Evolutionary conservation across 768 basidiomycete genomes (phyloP).

Genomic region (Cystofilobasidium capitatum): DNA sequence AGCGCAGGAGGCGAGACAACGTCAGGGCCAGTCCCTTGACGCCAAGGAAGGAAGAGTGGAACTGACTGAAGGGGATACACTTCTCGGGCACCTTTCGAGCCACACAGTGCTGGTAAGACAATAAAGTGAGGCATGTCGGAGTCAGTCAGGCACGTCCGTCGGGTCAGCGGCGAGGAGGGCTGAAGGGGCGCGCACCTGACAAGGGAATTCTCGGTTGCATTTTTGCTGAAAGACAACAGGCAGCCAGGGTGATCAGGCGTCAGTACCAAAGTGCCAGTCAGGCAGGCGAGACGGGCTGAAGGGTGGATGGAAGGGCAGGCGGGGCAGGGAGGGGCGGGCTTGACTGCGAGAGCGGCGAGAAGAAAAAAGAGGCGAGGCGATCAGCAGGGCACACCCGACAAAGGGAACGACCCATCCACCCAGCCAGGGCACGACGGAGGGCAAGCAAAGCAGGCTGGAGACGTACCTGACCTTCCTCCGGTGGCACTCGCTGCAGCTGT

Average conservation of each 20-base stretch:
- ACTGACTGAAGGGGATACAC: slow-evolving; percentile 26
- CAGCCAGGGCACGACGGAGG: not conserved
- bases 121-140: not conserved
- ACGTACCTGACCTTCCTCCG: slow-evolving; percentile 8
- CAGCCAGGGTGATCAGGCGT: not conserved
- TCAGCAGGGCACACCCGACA: not conserved
- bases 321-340: not conserved
- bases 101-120: slow-evolving; percentile 16
- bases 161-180: not conserved
- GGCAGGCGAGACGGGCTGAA: not conserved
- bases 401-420: not conserved
- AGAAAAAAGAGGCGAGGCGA: not conserved
- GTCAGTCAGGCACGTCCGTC: not conserved
- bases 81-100: slow-evolving; percentile 23
- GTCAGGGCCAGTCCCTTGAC: not conserved
- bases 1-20: not conserved
- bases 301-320: not conserved
- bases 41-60: not conserved
- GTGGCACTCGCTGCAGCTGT: slow-evolving; percentile 13
- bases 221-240: slow-evolving; percentile 6
- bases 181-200: slow-evolving; percentile 11
- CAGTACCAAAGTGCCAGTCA: not conserved
- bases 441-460: too few species aligned
- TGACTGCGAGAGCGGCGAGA: not conserved
- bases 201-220: slow-evolving; percentile 24